Evolutionary conservation across 2,329 filamentous ascomycete species (phyloP), one percentile per base, ranked within the genome.

Genomic region (Parastagonospora nodorum): DNA sequence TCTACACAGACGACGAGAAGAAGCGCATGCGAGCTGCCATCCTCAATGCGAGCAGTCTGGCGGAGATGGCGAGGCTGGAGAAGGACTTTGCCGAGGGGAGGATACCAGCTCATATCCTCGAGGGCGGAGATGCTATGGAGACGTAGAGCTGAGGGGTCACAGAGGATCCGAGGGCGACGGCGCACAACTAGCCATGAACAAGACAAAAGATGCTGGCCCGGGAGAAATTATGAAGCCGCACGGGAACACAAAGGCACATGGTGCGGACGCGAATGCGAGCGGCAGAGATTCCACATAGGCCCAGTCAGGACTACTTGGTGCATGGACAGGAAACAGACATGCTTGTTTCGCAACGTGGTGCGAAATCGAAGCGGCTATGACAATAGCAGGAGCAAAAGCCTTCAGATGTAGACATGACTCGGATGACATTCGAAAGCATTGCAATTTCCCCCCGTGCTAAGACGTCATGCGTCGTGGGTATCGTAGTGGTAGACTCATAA

Each of bases 1-100:
- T 90, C 58, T 84, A 88, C 61, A 97, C 92, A 4, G 91, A 93
- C 32, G 87, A 87, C 69, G 94, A 99, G 82, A 89, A 88, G 79
- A 88, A 88, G 80, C 84, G 85, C 58, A 84, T 97, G 54, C 87
- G 95, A 76, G 88, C 91, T 67, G 82, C 93, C 77, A 96, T 99
- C 74, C 86, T 86, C 75, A 90, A 90, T 67, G 93, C 94, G 5
- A 92, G 88, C 73, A 96, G 88, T 68, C 74, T 99, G 67, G 88
- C 92, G 62, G 94, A 97, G 77, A 95, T 99, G 70, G 88, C 90
- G 50, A 83, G 85, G 61, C 74, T 99, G 69, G 94, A 99, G 79
- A 96, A 93, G 79, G 90, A 94, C 74, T 77, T 97, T 60, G 89
- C 90, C 56, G 93, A 97, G 74, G 94, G 94, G 1, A 82, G 89